phyloP scores from a whole-genome alignment of 228 moss, liverwort and hornwort genomes.

The Sphagnum magellanicum region DNA sequence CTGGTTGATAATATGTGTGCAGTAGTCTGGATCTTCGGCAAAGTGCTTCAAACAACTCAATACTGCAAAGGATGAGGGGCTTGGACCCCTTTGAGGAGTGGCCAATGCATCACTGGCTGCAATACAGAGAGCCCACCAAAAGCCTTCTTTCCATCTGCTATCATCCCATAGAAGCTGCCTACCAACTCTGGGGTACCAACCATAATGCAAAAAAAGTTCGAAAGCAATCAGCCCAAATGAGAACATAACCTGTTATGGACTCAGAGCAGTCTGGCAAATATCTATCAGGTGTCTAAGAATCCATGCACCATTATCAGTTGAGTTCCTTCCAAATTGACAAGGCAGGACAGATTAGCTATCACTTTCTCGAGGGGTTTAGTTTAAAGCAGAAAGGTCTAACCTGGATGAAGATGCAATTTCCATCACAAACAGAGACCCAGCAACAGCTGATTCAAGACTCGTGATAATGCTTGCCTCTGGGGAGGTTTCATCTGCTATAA shows the following conservation, averaged over 20 bases:
- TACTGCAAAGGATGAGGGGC: slow-evolving; percentile 84
- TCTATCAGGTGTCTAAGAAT: too few relatives aligned
- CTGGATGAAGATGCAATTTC: slow-evolving; percentile 76
- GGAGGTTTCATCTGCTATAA: slow-evolving; percentile 50
- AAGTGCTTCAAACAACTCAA: slow-evolving; percentile 92
- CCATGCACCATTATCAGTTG: too few relatives aligned
- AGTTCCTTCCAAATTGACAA: too few relatives aligned
- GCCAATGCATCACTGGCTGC: slow-evolving; percentile 92
- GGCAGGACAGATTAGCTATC: too few relatives aligned
- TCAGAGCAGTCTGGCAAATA: too few relatives aligned
- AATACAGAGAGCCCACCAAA: slow-evolving; percentile 85
- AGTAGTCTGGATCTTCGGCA: slow-evolving; percentile 78
- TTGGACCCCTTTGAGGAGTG: slow-evolving; percentile 77
- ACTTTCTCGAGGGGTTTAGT: too few relatives aligned
- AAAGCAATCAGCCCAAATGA: neutral
- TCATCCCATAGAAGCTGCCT: slow-evolving; percentile 80
- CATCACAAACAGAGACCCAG: slow-evolving; percentile 79
- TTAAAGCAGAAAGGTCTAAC: slow-evolving; percentile 21
- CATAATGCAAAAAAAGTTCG: neutral
- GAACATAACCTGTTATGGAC: neutral
- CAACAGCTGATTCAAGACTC: slow-evolving; percentile 76
- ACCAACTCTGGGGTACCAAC: slow-evolving; percentile 42
- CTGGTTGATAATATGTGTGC: slow-evolving; percentile 81
- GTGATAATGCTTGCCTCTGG: slow-evolving; percentile 61
- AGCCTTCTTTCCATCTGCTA: slow-evolving; percentile 87